Conservation (phyloP, 495 filamentous ascomycete genomes). For the Penicillium cosmopolitanum region DNA sequence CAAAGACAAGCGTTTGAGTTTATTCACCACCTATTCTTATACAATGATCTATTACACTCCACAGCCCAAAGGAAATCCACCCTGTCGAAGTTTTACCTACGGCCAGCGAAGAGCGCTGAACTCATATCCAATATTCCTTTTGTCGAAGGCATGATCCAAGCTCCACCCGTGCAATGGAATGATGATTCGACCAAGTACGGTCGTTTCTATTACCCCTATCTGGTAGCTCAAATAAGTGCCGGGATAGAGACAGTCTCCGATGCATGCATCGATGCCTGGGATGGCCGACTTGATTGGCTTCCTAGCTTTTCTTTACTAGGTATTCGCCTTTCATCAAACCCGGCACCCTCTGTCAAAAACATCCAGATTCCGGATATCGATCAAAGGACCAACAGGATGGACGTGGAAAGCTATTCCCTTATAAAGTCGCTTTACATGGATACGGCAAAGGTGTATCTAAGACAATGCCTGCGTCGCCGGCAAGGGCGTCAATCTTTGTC, state of each 20-base stretch:
- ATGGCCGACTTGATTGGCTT: constrained; percentile 13
- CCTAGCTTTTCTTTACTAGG: constrained; percentile 2
- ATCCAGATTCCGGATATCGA: not conserved
- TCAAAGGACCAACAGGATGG: not conserved
- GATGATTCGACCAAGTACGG: not conserved
- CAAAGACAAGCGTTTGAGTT: constrained; percentile 4
- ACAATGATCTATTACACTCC: constrained; percentile 12
- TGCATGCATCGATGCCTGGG: constrained; percentile 9
- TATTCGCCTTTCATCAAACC: not conserved
- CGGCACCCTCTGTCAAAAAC: not conserved
- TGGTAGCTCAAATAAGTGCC: constrained; percentile 7
- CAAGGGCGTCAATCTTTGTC: not conserved
- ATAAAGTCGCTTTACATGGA: not conserved
- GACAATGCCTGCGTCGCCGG: not conserved
- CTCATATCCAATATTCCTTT: not conserved
- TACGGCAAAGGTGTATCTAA: constrained; percentile 3
- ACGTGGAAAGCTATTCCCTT: not conserved
- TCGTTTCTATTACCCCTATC: constrained; percentile 8
- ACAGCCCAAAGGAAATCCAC: constrained; percentile 2
- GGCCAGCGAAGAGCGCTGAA: not conserved
- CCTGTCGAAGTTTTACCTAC: constrained; percentile 6
- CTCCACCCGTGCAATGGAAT: not conserved
- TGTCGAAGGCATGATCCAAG: not conserved
- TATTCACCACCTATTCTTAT: constrained; percentile 10
- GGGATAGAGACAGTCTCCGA: constrained; percentile 1